Evolutionary conservation across 2,329 filamentous ascomycete species (phyloP).

Genomic region (Thelonectria rubi): DNA sequence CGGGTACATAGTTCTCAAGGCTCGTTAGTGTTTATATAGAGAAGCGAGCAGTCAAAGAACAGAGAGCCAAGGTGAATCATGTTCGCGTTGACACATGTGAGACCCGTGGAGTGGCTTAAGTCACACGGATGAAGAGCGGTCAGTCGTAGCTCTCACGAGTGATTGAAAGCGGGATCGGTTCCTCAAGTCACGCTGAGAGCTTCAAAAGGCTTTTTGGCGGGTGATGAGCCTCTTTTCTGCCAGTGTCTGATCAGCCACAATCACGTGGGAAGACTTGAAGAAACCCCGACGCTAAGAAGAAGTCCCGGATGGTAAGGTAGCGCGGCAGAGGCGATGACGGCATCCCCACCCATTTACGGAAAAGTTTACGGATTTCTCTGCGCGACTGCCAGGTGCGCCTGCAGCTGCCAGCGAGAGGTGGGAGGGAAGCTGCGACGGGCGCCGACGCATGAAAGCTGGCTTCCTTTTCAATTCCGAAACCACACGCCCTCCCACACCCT

Average conservation of each 20-base stretch:
- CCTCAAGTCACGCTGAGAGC: background rate
- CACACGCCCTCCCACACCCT: constrained; percentile 1
- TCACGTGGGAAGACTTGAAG: too few relatives aligned
- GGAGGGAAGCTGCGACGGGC: too few relatives aligned
- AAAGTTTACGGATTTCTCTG: background rate
- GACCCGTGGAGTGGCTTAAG: too few relatives aligned
- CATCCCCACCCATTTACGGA: constrained; percentile 31
- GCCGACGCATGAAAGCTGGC: constrained; percentile 33
- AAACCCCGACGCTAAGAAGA: constrained; percentile 27
- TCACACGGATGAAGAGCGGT: background rate
- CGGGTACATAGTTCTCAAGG: background rate
- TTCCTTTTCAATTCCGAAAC: constrained; percentile 29
- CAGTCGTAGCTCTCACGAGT: background rate
- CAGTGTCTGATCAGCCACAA: too few relatives aligned
- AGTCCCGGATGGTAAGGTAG: constrained; percentile 23
- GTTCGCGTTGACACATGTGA: too few relatives aligned
- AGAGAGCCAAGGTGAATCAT: too few relatives aligned
- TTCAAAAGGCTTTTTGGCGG: background rate
- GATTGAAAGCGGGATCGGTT: background rate
- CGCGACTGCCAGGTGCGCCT: too few relatives aligned
- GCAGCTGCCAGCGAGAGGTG: too few relatives aligned
- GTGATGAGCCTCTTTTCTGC: too few relatives aligned
- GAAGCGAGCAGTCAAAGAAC: too few relatives aligned
- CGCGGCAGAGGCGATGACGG: constrained; percentile 42
- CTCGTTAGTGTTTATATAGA: background rate